These are phyloP conservation scores for Ceratobasidium theobromae DNA, from an alignment of 1,284 basidiomycete species.

Conservation along the genomic window DNA sequence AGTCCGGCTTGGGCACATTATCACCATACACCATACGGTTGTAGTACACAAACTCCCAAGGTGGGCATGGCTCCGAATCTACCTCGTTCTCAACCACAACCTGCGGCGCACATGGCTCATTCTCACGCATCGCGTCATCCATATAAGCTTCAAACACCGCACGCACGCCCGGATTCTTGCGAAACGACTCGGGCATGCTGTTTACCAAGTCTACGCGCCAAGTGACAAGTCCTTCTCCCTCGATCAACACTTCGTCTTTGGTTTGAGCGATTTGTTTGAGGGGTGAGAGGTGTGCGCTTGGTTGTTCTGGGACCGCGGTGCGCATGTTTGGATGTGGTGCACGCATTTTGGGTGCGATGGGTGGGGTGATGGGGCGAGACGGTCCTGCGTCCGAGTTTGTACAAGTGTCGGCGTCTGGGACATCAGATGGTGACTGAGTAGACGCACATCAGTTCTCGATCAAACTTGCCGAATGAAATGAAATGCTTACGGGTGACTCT, in stretches of 20 bases:
- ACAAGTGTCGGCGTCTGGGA: neutral
- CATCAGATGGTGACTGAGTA: neutral
- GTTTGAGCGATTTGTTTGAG: slow-evolving; percentile 22
- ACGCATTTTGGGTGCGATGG: slow-evolving; percentile 11
- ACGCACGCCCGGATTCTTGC: neutral
- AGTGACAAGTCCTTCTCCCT: slow-evolving; percentile 12
- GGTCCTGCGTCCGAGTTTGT: neutral
- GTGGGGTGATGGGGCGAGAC: slow-evolving; percentile 10
- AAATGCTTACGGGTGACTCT: neutral
- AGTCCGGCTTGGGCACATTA: slow-evolving; percentile 66
- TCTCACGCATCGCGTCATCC: slow-evolving; percentile 40
- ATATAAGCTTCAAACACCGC: slow-evolving; percentile 20
- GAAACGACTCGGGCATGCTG: slow-evolving; percentile 24
- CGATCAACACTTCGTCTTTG: slow-evolving; percentile 14
- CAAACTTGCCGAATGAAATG: neutral
- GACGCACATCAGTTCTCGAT: no score
- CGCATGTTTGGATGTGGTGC: slow-evolving; percentile 23
- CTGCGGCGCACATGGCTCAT: slow-evolving; percentile 65
- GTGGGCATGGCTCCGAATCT: slow-evolving; percentile 64
- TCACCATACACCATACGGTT: slow-evolving; percentile 72
- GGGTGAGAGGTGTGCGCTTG: slow-evolving; percentile 6
- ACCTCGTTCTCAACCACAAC: slow-evolving; percentile 67
- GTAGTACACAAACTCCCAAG: slow-evolving; percentile 76
- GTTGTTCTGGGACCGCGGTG: slow-evolving; percentile 2
- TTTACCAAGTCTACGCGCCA: slow-evolving; percentile 29